These are phyloP conservation scores for peach (Prunus persica) DNA, from an alignment of 306 rosid species.

Conservation along the genomic window Prunus_persica_NCBIv2 NC_034014.1:17196501-17197000, in stretches of 20 bases:
- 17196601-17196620: not conserved
- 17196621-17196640: not conserved
- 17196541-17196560: not conserved
- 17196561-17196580: not conserved
- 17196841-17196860: conserved; percentile 3
- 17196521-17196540: not conserved
- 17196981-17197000: not conserved
- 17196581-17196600: not conserved
- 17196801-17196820: not conserved
- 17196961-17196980: not conserved
- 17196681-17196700: not conserved
- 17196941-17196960: not conserved
- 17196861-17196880: not conserved
- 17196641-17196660: not conserved
- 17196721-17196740: not conserved
- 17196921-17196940: conserved; percentile 1
- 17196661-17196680: not conserved
- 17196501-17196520: conserved; percentile 1
- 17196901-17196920: not conserved
- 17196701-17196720: not conserved
- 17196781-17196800: not conserved
- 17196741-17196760: not conserved
- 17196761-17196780: not conserved
- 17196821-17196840: not conserved
- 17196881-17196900: not conserved